phyloP scores from a whole-genome alignment of 495 filamentous ascomycete species.

The Penicillium parvum region DNA sequence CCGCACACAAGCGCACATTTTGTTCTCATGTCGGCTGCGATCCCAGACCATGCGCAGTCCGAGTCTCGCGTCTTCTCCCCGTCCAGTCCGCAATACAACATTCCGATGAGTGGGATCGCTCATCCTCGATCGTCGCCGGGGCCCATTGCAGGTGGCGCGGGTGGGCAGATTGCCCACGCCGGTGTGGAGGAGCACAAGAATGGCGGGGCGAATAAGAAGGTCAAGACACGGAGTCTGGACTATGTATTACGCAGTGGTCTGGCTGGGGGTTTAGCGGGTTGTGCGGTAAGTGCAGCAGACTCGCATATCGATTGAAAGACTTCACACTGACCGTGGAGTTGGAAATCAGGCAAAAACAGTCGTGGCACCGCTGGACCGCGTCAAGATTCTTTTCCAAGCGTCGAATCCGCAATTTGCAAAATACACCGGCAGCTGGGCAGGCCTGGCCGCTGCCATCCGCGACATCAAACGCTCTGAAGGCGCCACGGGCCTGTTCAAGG shows the following conservation, averaged over 20 bases:
- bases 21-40: slow-evolving; percentile 28
- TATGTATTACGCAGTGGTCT: slow-evolving; percentile 74
- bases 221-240: slow-evolving; percentile 56
- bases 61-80: slow-evolving; percentile 12
- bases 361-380: slow-evolving; percentile 91
- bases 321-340: slow-evolving; percentile 4
- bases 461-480: slow-evolving; percentile 80
- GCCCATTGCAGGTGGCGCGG: slow-evolving; percentile 22
- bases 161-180: slow-evolving; percentile 2
- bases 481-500: slow-evolving; percentile 72
- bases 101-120: slow-evolving; percentile 36
- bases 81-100: slow-evolving; percentile 14
- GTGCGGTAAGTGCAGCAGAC: slow-evolving; percentile 54
- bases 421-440: slow-evolving; percentile 83
- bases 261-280: slow-evolving; percentile 81
- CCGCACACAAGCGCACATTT: slow-evolving; percentile 8
- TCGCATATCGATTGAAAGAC: neutral
- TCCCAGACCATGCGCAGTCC: slow-evolving; percentile 29
- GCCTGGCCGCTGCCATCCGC: slow-evolving; percentile 68
- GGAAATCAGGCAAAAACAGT: slow-evolving; percentile 80
- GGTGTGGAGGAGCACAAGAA: slow-evolving; percentile 14
- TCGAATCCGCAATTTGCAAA: slow-evolving; percentile 90
- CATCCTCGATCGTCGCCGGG: slow-evolving; percentile 23
- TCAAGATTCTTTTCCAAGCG: slow-evolving; percentile 98
- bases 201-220: slow-evolving; percentile 29